Evolutionary conservation across 495 filamentous ascomycete species (phyloP).

Genomic region (Darksidea phi): DNA sequence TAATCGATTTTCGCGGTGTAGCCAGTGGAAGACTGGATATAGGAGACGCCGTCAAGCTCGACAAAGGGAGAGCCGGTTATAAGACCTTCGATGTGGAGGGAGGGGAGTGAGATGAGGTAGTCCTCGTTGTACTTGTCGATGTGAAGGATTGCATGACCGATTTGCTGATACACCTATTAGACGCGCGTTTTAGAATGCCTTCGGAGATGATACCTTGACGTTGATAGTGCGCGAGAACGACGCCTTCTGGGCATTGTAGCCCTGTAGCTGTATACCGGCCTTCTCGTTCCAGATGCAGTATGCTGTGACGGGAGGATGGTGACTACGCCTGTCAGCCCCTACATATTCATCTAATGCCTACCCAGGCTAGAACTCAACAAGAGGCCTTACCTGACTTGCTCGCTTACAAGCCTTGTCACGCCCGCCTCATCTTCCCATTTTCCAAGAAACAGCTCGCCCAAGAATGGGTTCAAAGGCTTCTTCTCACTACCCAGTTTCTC

Average conservation of each 20-base stretch:
- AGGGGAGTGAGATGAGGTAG: constrained; percentile 89
- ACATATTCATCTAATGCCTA: not conserved
- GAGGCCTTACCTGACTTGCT: constrained; percentile 69
- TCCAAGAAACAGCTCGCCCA: constrained; percentile 85
- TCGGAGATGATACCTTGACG: constrained; percentile 57
- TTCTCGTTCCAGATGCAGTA: constrained; percentile 87
- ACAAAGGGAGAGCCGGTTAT: constrained; percentile 89
- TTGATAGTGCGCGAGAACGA: constrained; percentile 90
- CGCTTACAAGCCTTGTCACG: constrained; percentile 61
- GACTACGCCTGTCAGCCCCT: constrained; percentile 51
- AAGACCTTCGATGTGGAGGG: constrained; percentile 89
- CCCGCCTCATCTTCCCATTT: constrained; percentile 79
- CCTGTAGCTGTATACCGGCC: constrained; percentile 80
- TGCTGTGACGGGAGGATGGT: constrained; percentile 96
- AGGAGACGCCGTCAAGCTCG: constrained; percentile 78
- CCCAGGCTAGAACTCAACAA: not conserved
- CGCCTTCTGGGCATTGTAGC: constrained; percentile 97
- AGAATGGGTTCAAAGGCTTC: constrained; percentile 78
- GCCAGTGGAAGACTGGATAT: constrained; percentile 80
- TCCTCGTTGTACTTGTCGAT: constrained; percentile 68
- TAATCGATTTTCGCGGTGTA: constrained; percentile 93
- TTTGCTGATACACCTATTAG: constrained; percentile 53
- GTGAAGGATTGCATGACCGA: constrained; percentile 86
- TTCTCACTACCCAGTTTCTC: constrained; percentile 83
- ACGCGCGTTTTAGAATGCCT: not conserved